These are phyloP conservation scores for Spizellomyces sp. DNA, from an alignment of 192 early-diverging fungal genomes.

Conservation along the genomic window DNA sequence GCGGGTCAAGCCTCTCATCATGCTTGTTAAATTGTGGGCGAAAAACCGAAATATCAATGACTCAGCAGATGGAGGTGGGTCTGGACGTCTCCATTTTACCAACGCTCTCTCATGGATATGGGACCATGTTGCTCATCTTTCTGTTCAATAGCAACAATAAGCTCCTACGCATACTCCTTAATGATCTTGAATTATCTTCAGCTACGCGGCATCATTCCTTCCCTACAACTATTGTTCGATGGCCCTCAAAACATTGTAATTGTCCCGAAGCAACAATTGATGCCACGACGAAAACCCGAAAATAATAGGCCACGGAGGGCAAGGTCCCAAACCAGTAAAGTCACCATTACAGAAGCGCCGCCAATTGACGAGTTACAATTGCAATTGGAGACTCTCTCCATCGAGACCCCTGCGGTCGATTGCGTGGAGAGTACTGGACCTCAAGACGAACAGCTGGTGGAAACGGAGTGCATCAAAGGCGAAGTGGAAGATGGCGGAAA, in stretches of 20 bases:
- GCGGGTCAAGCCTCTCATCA: slow-evolving; percentile 43
- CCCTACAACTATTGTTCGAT: slow-evolving; percentile 38
- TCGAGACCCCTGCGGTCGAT: no score
- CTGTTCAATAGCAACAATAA: slow-evolving; percentile 40
- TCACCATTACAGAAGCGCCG: no score
- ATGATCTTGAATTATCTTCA: slow-evolving; percentile 52
- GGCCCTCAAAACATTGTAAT: neutral
- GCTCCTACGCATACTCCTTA: slow-evolving; percentile 48
- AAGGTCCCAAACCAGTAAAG: no score
- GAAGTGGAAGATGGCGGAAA: neutral
- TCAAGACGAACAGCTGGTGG: neutral
- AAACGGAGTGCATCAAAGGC: neutral
- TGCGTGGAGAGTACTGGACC: no score
- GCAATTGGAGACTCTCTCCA: no score
- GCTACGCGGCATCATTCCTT: slow-evolving; percentile 38
- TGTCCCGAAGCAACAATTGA: neutral
- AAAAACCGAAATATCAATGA: slow-evolving; percentile 46
- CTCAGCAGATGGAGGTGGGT: slow-evolving; percentile 37
- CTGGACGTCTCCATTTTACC: neutral
- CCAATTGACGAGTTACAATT: no score
- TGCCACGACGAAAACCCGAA: neutral
- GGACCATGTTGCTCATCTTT: neutral
- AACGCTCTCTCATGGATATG: neutral
- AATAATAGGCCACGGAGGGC: neutral
- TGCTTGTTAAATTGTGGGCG: slow-evolving; percentile 52